A percentile compares a stretch with the other conserved stretches of the same genome.
These are phyloP conservation scores for Alloascoidea hylecoeti DNA, from an alignment of 805 yeast genomes.

Conservation along the genomic window DNA sequence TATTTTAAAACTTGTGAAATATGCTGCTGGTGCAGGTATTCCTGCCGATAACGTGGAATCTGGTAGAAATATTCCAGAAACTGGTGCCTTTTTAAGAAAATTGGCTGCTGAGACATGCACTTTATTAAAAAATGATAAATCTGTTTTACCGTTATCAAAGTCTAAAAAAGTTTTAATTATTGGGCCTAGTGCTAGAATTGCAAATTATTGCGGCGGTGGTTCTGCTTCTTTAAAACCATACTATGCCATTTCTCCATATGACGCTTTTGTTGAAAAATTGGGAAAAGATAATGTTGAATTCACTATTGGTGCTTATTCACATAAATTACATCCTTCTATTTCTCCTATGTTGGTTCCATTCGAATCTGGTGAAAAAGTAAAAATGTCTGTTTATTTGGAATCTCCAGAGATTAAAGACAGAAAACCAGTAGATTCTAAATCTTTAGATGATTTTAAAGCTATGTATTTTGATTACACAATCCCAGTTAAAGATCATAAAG, in stretches of 20 bases:
- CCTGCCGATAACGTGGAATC: slow-evolving; percentile 24
- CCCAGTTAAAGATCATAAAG: neutral
- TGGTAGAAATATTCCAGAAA: slow-evolving; percentile 31
- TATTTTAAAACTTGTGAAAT: slow-evolving; percentile 28
- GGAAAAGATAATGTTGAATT: slow-evolving; percentile 4
- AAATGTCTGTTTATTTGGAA: neutral
- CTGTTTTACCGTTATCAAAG: slow-evolving; percentile 31
- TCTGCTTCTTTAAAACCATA: slow-evolving; percentile 38
- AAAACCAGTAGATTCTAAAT: neutral
- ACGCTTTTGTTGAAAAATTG: slow-evolving; percentile 24
- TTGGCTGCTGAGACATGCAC: slow-evolving; percentile 40
- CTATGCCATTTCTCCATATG: slow-evolving; percentile 32
- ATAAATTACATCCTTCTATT: slow-evolving; percentile 1
- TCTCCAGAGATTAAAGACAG: slow-evolving; percentile 1
- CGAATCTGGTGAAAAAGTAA: neutral
- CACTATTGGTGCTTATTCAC: neutral
- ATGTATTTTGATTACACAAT: neutral
- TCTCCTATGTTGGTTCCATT: neutral
- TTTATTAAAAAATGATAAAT: slow-evolving; percentile 36
- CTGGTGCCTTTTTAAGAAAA: slow-evolving; percentile 25
- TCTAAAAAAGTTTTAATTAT: slow-evolving; percentile 30
- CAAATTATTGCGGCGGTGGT: slow-evolving; percentile 48
- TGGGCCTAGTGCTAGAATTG: slow-evolving; percentile 42
- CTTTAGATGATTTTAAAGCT: neutral
- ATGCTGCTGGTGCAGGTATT: slow-evolving; percentile 26